Evolutionary conservation across 1,139 yeast genomes (phyloP).

Genomic region (Candida labiduridarum): DNA sequence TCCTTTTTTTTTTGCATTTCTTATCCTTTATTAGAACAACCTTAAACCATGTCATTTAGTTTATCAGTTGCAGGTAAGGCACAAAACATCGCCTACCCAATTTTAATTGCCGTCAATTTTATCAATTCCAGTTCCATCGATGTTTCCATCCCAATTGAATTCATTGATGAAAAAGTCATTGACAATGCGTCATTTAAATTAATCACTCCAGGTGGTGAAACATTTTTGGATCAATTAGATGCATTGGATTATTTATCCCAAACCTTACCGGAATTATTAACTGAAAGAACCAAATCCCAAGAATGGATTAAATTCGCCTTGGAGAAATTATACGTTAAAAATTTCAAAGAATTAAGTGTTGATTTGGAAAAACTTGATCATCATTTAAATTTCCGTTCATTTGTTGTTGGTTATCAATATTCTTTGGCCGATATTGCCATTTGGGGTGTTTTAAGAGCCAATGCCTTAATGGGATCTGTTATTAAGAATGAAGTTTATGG

Average conservation of each 20-base stretch:
- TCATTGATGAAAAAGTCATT: slow-evolving; percentile 62
- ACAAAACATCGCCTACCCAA: slow-evolving; percentile 77
- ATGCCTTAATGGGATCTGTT: slow-evolving; percentile 89
- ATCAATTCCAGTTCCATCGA: slow-evolving; percentile 56
- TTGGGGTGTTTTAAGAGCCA: slow-evolving; percentile 94
- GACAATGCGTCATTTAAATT: slow-evolving; percentile 47
- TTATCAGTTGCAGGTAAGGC: slow-evolving; percentile 86
- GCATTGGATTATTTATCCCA: slow-evolving; percentile 49
- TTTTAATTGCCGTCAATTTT: slow-evolving; percentile 74
- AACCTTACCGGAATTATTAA: slow-evolving; percentile 43
- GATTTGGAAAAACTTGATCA: slow-evolving; percentile 76
- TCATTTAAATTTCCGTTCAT: slow-evolving; percentile 84
- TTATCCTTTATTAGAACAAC: not conserved
- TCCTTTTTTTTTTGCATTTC: not conserved
- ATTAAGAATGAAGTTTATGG: slow-evolving; percentile 81
- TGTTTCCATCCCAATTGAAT: slow-evolving; percentile 58
- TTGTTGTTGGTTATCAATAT: slow-evolving; percentile 64
- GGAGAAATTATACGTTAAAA: slow-evolving; percentile 73
- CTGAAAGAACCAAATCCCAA: slow-evolving; percentile 36
- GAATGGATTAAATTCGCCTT: slow-evolving; percentile 74
- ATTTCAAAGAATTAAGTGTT: slow-evolving; percentile 78
- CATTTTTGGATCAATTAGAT: slow-evolving; percentile 45
- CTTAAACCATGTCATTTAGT: slow-evolving; percentile 28
- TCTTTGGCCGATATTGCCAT: slow-evolving; percentile 82
- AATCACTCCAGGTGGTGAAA: slow-evolving; percentile 47